Evolutionary conservation across 164 flowering plant genomes (phyloP).

Genomic region (Cinnamomum chago): DNA sequence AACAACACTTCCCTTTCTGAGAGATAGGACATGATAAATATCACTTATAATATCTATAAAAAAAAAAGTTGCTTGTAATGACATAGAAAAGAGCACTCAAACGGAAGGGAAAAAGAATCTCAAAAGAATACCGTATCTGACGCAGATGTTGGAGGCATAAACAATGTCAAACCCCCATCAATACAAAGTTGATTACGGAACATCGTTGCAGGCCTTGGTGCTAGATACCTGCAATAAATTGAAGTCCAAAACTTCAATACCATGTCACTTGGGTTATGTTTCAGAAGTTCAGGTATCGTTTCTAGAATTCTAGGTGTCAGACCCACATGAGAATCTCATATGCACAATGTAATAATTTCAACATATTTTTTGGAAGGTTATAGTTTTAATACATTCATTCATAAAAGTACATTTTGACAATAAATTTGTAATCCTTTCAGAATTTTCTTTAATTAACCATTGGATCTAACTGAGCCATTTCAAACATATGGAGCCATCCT

Average conservation of each 20-base stretch:
- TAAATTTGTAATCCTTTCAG: too few species aligned
- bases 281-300: not conserved
- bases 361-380: too few species aligned
- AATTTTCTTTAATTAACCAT: not conserved
- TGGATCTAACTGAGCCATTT: not conserved
- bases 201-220: slow-evolving; percentile 86
- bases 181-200: slow-evolving; percentile 82
- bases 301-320: not conserved
- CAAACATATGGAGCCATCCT: not conserved
- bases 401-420: too few species aligned
- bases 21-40: not conserved
- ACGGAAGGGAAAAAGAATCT: not conserved
- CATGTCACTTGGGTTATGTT: not conserved
- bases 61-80: not conserved
- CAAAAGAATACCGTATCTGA: slow-evolving; percentile 53
- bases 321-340: not conserved
- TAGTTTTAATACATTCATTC: too few species aligned
- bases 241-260: not conserved
- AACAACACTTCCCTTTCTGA: not conserved
- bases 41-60: not conserved
- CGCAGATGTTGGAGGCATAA: slow-evolving; percentile 98
- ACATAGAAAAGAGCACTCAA: not conserved
- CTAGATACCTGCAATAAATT: slow-evolving; percentile 61
- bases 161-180: slow-evolving; percentile 92
- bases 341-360: not conserved